phyloP scores from a whole-genome alignment of 2,329 filamentous ascomycete species.

The Paradendryphiella salina region DNA sequence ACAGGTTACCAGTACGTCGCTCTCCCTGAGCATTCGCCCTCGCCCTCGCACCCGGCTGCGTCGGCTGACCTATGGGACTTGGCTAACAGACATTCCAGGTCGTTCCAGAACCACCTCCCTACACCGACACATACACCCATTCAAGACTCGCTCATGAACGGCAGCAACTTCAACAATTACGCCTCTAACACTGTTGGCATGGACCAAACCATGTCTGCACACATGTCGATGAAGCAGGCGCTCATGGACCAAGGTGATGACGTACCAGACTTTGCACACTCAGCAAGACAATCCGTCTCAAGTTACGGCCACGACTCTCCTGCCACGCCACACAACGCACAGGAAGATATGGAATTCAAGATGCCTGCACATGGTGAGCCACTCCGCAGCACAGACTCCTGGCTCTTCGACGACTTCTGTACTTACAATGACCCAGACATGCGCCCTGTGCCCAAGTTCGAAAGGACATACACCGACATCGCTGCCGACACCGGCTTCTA shows the following conservation, averaged over 20 bases:
- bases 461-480: constrained; percentile 82
- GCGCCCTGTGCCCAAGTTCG: constrained; percentile 68
- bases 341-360: constrained; percentile 59
- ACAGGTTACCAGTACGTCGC: constrained; percentile 51
- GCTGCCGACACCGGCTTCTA: constrained; percentile 79
- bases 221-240: constrained; percentile 63
- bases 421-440: constrained; percentile 62
- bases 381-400: constrained; percentile 44
- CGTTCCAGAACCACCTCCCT: constrained; percentile 57
- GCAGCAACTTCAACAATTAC: constrained; percentile 53
- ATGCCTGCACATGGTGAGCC: constrained; percentile 61
- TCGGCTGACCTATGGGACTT: constrained; percentile 38
- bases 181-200: constrained; percentile 49
- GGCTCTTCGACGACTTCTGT: constrained; percentile 69
- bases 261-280: constrained; percentile 56
- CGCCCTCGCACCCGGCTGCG: constrained; percentile 35
- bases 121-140: constrained; percentile 60
- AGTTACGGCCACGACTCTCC: constrained; percentile 64
- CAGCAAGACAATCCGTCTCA: constrained; percentile 62
- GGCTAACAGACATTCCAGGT: constrained; percentile 46
- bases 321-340: constrained; percentile 61
- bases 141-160: constrained; percentile 55
- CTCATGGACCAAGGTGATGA: constrained; percentile 60
- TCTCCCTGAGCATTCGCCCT: constrained; percentile 51
- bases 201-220: constrained; percentile 53